phyloP scores from a whole-genome alignment of 2,329 filamentous ascomycete genomes.

The Lasiodiplodia citricola region DNA sequence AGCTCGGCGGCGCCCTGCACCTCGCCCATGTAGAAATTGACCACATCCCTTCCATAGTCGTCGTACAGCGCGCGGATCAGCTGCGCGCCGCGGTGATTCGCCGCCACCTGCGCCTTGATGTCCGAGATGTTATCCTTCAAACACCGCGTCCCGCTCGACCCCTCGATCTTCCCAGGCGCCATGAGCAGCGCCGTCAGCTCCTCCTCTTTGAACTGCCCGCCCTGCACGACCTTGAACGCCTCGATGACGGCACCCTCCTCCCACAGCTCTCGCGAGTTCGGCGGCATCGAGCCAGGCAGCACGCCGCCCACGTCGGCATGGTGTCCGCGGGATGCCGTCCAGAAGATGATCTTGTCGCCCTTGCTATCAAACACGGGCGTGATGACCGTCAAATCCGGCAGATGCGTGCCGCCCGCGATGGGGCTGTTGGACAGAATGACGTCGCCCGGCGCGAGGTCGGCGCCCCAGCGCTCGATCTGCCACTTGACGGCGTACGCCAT shows the following conservation, averaged over 20 bases:
- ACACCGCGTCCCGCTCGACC: conserved; percentile 45
- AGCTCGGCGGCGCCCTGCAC: conserved; percentile 29
- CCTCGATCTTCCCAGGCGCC: conserved; percentile 43
- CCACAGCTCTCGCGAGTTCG: conserved; percentile 49
- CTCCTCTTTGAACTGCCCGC: conserved; percentile 44
- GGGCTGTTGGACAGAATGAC: conserved; percentile 50
- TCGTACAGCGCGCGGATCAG: conserved; percentile 26
- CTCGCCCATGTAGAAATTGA: conserved; percentile 30
- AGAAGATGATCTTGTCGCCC: conserved; percentile 42
- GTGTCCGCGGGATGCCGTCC: conserved; percentile 47
- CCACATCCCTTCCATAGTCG: conserved; percentile 13
- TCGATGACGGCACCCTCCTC: conserved; percentile 51
- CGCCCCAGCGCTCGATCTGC: conserved; percentile 44
- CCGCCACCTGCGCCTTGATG: conserved; percentile 29
- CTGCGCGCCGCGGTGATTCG: conserved; percentile 27
- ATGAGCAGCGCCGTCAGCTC: conserved; percentile 39
- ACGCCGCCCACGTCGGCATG: conserved; percentile 49
- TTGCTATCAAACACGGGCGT: conserved; percentile 45
- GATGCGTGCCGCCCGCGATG: conserved; percentile 46
- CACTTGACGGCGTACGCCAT: conserved; percentile 50
- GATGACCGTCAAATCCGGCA: conserved; percentile 51
- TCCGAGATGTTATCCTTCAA: conserved; percentile 29
- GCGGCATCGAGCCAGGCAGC: conserved; percentile 50
- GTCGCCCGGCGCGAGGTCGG: conserved; percentile 45
- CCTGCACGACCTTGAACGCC: conserved; percentile 31